A percentile compares a stretch with the other conserved stretches of the same genome.
Evolutionary conservation across 768 basidiomycete genomes (phyloP).

Genomic region (Phlebiopsis gigantea): DNA sequence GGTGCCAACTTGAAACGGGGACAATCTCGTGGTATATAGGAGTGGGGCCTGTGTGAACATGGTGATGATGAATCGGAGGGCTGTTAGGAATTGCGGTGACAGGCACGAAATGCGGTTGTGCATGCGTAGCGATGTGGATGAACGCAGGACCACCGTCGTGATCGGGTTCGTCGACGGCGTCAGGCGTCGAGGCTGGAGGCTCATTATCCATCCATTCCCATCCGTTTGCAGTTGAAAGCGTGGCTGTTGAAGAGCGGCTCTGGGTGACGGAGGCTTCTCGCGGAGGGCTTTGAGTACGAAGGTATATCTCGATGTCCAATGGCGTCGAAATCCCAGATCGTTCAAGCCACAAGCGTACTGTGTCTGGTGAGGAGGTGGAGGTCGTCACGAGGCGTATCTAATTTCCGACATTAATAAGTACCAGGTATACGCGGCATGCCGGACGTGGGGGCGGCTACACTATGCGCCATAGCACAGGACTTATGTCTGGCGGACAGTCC

Average conservation of each 20-base stretch:
- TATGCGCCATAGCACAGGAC: conserved; percentile 19
- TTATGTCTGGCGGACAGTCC: not conserved
- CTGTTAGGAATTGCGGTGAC: not conserved
- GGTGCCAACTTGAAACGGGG: not conserved
- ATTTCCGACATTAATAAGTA: conserved; percentile 4
- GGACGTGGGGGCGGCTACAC: conserved; percentile 8
- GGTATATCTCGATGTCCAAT: conserved; percentile 76
- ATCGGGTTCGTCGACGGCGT: conserved; percentile 8
- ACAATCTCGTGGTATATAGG: not conserved
- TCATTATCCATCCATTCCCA: conserved; percentile 7
- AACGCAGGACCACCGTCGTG: conserved; percentile 16
- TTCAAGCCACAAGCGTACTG: conserved; percentile 78
- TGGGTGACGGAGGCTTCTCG: conserved; percentile 8
- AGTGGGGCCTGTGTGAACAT: not conserved
- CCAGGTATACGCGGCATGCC: not conserved
- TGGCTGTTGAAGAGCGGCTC: not conserved
- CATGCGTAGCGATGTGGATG: not conserved
- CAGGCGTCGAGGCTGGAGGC: conserved; percentile 13
- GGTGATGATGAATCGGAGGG: not conserved
- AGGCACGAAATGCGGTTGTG: conserved; percentile 1
- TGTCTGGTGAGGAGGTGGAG: conserved; percentile 67
- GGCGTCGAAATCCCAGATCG: conserved; percentile 66
- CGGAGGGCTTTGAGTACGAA: conserved; percentile 32
- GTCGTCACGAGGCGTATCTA: conserved; percentile 74
- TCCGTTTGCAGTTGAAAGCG: not conserved